Evolutionary conservation across 768 basidiomycete species (phyloP).

Genomic region (Lactarius vividus): DNA sequence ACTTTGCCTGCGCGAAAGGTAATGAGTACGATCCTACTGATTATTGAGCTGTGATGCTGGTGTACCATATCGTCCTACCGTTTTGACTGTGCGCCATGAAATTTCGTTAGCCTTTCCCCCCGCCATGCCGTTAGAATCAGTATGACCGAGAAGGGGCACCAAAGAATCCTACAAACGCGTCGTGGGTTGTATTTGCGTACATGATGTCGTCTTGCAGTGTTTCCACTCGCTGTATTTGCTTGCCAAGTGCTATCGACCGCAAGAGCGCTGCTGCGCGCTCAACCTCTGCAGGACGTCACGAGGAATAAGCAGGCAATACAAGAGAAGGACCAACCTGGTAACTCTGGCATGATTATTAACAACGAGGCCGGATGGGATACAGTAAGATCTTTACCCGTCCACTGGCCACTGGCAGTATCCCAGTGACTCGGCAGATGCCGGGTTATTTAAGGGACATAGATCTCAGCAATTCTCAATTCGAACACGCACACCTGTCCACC

Average conservation of each 20-base stretch:
- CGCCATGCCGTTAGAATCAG: constrained; percentile 15
- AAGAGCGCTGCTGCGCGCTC: constrained; percentile 62
- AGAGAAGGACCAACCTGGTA: constrained; percentile 17
- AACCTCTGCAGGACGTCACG: constrained; percentile 49
- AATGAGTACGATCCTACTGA: background rate
- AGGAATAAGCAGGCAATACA: background rate
- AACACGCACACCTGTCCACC: constrained; percentile 53
- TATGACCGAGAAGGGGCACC: background rate
- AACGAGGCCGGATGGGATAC: background rate
- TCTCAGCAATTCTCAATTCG: background rate
- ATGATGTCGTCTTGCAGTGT: constrained; percentile 61
- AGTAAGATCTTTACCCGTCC: no score
- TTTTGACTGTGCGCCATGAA: constrained; percentile 44
- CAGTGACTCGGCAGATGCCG: constrained; percentile 7
- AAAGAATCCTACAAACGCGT: constrained; percentile 56
- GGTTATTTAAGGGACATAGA: background rate
- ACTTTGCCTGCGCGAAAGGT: constrained; percentile 47
- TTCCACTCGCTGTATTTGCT: constrained; percentile 54
- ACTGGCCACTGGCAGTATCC: no score
- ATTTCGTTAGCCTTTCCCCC: constrained; percentile 51
- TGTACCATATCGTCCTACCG: constrained; percentile 54
- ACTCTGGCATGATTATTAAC: constrained; percentile 17
- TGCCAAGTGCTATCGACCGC: constrained; percentile 49
- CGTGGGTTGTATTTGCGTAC: constrained; percentile 53
- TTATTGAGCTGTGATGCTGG: background rate